Base-by-base conservation (phyloP, 805 yeast genomes). In the Saccharomyces paradoxus region DNA sequence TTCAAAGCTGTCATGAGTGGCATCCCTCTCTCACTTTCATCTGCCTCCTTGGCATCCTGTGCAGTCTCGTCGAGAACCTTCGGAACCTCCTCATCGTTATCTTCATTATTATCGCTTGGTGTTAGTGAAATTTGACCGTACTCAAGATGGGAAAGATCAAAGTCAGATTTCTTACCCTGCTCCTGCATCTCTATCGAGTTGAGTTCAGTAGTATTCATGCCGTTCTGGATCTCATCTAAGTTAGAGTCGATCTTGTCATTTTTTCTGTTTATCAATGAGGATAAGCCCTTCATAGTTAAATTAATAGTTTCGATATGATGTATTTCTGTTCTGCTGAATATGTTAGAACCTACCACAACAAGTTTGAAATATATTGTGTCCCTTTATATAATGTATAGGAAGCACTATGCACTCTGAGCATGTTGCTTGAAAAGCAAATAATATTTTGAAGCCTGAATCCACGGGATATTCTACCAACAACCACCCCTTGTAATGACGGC, bases 1-100 rank as follows among this genome's bases (percentile, higher is more conserved):
- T 62, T 69, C 41, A 77, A 46, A 28, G 77, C 80, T 49, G 73
- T 69, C 22, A 56, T 9, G 7, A 69, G 59, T 9, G 70, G 57
- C 63, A 70, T 62, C 30, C 55, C 56, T 47, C 61, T 63, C 53
- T 70, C 73, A 31, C 56, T 59, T 22, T 56, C 64, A 44, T 61
- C 57, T 8, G 61, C 56, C 31, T 54, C 59, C 47, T 54, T 50
- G 9, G 64, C 64, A 46, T 59, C 61, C 17, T 50, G 53, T 10
- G 53, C 46, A 4, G 56, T 56, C 2, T 37, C 41, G 32, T 50
- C 54, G 29, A 53, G 24, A 22, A 48, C 37, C 17, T 44, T 31
- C 3, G 50, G 31, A 8, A 51, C 30, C 14, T 32, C 22, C 12
- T 48, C 52, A 30, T 50, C 50, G 1, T 53, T 10, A 31, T 4